Conservation (phyloP, 345 rosid genomes). For the Leavenworthia alabamica region DNA sequence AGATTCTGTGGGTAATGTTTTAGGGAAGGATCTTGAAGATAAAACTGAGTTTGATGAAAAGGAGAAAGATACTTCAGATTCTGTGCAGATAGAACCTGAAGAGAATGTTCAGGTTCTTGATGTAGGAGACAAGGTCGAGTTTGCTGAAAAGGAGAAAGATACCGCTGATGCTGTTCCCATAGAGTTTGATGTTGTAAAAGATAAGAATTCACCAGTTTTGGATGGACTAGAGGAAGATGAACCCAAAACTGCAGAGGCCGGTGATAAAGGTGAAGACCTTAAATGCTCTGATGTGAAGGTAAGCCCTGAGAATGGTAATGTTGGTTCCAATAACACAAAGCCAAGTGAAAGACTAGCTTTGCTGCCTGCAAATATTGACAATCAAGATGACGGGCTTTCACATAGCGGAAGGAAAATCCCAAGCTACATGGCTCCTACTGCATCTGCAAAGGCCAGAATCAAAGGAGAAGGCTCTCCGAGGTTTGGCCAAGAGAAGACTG, state of each 20-base stretch:
- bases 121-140: neutral
- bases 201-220: slow-evolving; percentile 10
- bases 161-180: slow-evolving; percentile 13
- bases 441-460: slow-evolving; percentile 72
- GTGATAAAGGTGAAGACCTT: slow-evolving; percentile 30
- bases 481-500: slow-evolving; percentile 37
- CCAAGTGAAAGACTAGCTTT: slow-evolving; percentile 53
- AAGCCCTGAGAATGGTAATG: slow-evolving; percentile 31
- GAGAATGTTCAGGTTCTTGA: neutral
- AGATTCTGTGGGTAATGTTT: neutral
- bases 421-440: slow-evolving; percentile 85
- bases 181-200: slow-evolving; percentile 24
- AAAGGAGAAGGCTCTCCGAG: slow-evolving; percentile 57
- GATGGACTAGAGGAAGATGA: slow-evolving; percentile 19
- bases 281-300: slow-evolving; percentile 28
- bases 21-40: too few species aligned
- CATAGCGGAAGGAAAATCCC: slow-evolving; percentile 52
- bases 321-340: slow-evolving; percentile 35
- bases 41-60: slow-evolving; percentile 23
- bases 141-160: slow-evolving; percentile 29
- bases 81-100: slow-evolving; percentile 20
- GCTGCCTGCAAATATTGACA: slow-evolving; percentile 41
- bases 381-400: slow-evolving; percentile 37
- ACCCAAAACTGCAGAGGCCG: slow-evolving; percentile 31
- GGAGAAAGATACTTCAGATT: slow-evolving; percentile 8